Base-by-base conservation (phyloP, 2,329 filamentous ascomycete species). In the Epicoccum nigrum region DNA sequence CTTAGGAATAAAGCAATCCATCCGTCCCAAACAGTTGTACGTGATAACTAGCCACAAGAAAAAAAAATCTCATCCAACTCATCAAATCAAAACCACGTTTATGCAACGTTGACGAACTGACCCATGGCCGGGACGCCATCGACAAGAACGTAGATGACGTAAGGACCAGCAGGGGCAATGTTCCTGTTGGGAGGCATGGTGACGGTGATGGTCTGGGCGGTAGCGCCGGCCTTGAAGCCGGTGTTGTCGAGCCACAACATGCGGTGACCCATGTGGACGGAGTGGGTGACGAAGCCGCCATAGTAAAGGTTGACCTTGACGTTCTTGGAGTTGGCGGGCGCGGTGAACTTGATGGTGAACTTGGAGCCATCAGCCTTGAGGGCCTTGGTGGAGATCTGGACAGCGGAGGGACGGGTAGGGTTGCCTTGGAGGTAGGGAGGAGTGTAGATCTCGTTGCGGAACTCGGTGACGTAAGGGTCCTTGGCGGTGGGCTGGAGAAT, bases 201-300 rank as follows among this genome's bases (percentile, higher is more conserved):
- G 39, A 82, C 81, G 8, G 73, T 78, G 49, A 85, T 64, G 19
- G 73, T 79, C 56, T 82, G 78, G 19, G 55, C 51, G 17, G 68
- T 73, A 32, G 62, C 57, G 9, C 76, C 76, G 1, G 74, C 63
- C n/a, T 61, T 62, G 67, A 79, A 84, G 31, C 78, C 80, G 16
- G 69, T 70, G 35, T 65, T 71, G 55, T 85, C 82, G 32, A 86
- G 72, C 59, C 79, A 77, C 32, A 81, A 50, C 78, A 85, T 81
- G 9, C 82, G 78, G 57, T 84, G 82, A 34, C 82, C 81, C 83
- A 86, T 86, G 63, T 86, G 83, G 16, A 86, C 63, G 1, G 77
- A 79, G 67, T 86, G 83, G 28, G 83, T 86, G 33, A 85, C 80
- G 58, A 83, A 86, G 5, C 83, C 83, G 34, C 81, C 81, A 59